phyloP scores from a whole-genome alignment of 148 eudicot species.

The Cornus suecica region DNA sequence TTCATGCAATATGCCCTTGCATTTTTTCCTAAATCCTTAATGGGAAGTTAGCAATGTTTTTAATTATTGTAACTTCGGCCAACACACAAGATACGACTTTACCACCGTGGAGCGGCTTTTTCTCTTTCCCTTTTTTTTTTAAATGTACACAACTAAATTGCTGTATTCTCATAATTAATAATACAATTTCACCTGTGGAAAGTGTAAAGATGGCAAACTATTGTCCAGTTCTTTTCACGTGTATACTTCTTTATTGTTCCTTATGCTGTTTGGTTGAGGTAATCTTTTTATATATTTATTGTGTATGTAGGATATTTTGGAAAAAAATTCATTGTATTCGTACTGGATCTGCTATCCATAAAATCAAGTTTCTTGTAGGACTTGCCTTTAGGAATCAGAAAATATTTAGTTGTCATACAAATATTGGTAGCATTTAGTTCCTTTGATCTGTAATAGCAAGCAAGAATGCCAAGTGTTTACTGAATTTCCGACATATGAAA shows the following conservation, averaged over 20 bases:
- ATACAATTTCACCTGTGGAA: neutral
- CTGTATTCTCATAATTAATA: neutral
- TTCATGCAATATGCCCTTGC: neutral
- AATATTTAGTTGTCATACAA: neutral
- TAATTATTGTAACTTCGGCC: no score
- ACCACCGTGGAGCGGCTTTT: no score
- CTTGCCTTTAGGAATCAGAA: neutral
- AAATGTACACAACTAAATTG: neutral
- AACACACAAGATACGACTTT: no score
- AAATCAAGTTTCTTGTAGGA: neutral
- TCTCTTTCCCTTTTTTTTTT: neutral
- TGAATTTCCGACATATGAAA: neutral
- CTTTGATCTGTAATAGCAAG: no score
- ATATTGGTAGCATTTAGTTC: neutral
- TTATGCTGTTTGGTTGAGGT: neutral
- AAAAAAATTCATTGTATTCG: neutral
- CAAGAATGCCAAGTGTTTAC: no score
- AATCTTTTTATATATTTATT: neutral
- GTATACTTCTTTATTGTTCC: neutral
- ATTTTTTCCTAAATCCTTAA: neutral
- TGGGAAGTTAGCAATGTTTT: neutral
- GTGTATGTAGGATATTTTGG: neutral
- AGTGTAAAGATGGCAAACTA: neutral
- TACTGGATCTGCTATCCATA: neutral
- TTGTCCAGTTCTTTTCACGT: neutral